Evolutionary conservation across 208 protist species (phyloP), one percentile per base, ranked within the genome.

Genomic region (Endotrypanum monterogeii): DNA sequence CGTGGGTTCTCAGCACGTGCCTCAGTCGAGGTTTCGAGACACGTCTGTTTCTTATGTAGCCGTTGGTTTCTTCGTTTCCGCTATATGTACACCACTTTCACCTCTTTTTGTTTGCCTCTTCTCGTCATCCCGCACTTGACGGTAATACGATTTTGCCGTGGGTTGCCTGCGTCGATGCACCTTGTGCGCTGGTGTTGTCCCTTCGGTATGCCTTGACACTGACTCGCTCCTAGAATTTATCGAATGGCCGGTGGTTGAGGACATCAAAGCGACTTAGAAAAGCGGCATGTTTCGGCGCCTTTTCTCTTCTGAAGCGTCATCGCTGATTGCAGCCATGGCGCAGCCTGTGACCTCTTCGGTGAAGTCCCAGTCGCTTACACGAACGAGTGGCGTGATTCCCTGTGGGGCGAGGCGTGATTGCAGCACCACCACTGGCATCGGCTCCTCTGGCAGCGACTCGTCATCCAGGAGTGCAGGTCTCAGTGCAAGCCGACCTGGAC

Each of bases 381-480:
- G 37, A 20, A 65, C 37, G 37, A 16, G 37, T n/a, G 52, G 52
- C 12, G 12, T 54, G 5, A 9, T 46, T 30, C 30, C 61, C 44
- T 54, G 63, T 51, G 25, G 30, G 12, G 41, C 58, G 18, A 25
- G 23, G 18, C 70, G 76, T 23, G 25, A 3, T 3, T 81, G 76
- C 66, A 76, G 70, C 70, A 60, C 20, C 71, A 78, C 23, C 66
- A 74, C 23, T 18, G 56, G 67, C 66, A 72, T 20, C 25, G 25
- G 39, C 57, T 46, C 69, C 32, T 65, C 66, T 18, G 35, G 57
- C 16, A 32, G 20, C 25, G 23, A 48, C 14, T 60, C 62, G 12
- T 58, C 71, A 3, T 55, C 51, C 5, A 69, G 56, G 60, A 7
- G 52, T 39, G 48, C 52, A 11, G 46, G 55, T 62, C 30, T 83